Percentiles rank a stretch among this genome's conserved stretches.
phyloP scores from a whole-genome alignment of 768 basidiomycete genomes.

The Pleurotus ostreatus region DNA sequence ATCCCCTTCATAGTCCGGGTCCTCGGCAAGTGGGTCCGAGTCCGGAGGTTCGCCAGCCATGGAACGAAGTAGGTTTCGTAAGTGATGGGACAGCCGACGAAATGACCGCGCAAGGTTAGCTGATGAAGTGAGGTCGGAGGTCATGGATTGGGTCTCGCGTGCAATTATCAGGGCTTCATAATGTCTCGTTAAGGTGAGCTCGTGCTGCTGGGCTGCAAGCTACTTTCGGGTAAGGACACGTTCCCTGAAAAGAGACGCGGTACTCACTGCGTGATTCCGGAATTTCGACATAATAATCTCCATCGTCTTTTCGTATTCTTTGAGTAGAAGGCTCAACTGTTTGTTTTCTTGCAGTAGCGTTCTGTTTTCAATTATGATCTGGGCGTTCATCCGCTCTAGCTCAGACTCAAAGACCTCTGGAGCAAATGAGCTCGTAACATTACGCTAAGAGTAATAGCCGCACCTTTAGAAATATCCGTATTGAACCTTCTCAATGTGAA shows the following conservation, averaged over 20 bases:
- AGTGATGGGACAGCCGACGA: constrained; percentile 63
- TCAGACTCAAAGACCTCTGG: constrained; percentile 92
- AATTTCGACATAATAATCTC: constrained; percentile 98
- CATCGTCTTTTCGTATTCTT: constrained; percentile 93
- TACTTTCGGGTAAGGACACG: constrained; percentile 25
- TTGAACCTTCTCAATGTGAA: constrained; percentile 83
- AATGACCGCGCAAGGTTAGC: constrained; percentile 63
- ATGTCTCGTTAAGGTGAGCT: constrained; percentile 80
- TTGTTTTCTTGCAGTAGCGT: constrained; percentile 91
- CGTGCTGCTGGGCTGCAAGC: constrained; percentile 91
- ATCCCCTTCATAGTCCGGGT: constrained; percentile 32
- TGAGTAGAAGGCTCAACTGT: constrained; percentile 81
- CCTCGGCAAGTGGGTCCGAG: constrained; percentile 31
- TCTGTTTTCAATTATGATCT: constrained; percentile 92
- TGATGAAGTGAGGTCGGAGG: constrained; percentile 53
- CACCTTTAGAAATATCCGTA: constrained; percentile 82
- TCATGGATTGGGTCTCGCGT: constrained; percentile 53
- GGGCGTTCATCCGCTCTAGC: constrained; percentile 84
- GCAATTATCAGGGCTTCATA: constrained; percentile 79
- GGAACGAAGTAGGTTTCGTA: constrained; percentile 69
- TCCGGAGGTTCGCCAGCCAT: constrained; percentile 64
- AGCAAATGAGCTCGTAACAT: constrained; percentile 29
- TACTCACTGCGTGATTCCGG: constrained; percentile 80
- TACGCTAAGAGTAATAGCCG: constrained; percentile 5
- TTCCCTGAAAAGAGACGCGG: constrained; percentile 3